Conservation (phyloP, 148 eudicot genomes). For the Nyssa sinensis region DNA sequence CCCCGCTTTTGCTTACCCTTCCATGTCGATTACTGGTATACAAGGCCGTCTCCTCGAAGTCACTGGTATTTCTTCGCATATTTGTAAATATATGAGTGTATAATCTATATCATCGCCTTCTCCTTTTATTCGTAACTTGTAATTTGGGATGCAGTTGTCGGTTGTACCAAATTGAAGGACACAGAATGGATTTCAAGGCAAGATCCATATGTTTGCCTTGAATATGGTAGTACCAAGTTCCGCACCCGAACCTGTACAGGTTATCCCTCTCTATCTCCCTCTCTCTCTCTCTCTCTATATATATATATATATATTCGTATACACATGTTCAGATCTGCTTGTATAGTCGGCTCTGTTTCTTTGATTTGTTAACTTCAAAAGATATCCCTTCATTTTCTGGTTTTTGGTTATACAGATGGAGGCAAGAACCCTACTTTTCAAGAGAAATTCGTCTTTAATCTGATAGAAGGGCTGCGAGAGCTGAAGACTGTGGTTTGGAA, state of each 20-base stretch:
- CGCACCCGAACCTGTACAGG: constrained; percentile 89
- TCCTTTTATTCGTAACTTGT: constrained; percentile 5
- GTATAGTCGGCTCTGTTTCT: neutral
- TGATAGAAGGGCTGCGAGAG: constrained; percentile 83
- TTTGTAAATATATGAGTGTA: no score
- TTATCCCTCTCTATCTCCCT: no score
- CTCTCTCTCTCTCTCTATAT: constrained; percentile 6
- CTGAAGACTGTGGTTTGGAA: constrained; percentile 70
- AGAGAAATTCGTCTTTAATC: constrained; percentile 72
- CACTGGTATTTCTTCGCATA: constrained; percentile 54
- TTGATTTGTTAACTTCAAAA: constrained; percentile 6
- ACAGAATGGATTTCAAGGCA: constrained; percentile 89
- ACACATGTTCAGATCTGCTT: neutral
- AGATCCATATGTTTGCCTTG: constrained; percentile 79
- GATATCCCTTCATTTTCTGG: neutral
- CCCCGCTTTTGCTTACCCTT: neutral
- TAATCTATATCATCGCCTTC: no score
- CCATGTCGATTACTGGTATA: constrained; percentile 63
- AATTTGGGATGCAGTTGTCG: constrained; percentile 48
- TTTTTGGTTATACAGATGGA: constrained; percentile 79
- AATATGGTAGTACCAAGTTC: constrained; percentile 62
- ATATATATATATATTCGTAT: neutral
- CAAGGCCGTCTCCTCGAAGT: constrained; percentile 78
- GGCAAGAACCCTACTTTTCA: constrained; percentile 89
- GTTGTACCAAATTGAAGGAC: constrained; percentile 70